Evolutionary conservation across 305 asterid species (phyloP), one percentile per base, ranked within the genome.

Genomic region (Stenogyne calaminthoides): DNA sequence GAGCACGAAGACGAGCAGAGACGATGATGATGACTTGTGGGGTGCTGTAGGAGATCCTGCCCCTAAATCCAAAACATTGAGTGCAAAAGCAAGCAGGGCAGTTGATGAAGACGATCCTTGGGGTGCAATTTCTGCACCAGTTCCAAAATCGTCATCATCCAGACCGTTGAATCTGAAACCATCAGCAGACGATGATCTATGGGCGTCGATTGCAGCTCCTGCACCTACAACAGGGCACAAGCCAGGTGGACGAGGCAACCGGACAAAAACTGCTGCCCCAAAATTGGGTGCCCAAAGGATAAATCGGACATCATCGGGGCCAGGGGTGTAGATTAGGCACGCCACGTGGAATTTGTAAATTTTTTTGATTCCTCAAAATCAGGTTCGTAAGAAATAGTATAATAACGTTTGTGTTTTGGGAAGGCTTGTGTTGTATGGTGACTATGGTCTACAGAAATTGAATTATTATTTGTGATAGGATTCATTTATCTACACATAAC

Each of bases 191-290:
- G 92, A 86, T n/a, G 96, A 90, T 62, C 96, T 91, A n/a, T 92
- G 98, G 98, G 94, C 91, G 25, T 85, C 98, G 12, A 88, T 92
- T 75, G 98, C 96, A n/a, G 97, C 96, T 47, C 97, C 98, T 72
- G 73, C 88, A 19, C 98, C 98, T 8, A 84, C 89, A 62, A 83
- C 94, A 2, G 91, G 84, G 76, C 80, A 79, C 76, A 92, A 85
- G 84, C 94, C 94, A 27, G 78, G 71, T 7, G 95, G 87, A 52
- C 89, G 96, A 78, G 89, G 96, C 51, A 19, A 0, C 34, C 83
- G 96, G 25, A 61, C 76, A 9, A 95, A 90, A 83, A 74, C 93
- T 64, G 85, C 97, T 67, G 93, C 96, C 75, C 87, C 89, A 0
- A 89, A 61, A 82, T 76, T 95, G 75, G 99, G 99, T 72, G 99